Percentiles rank a stretch among this genome's conserved stretches.
These are phyloP conservation scores for Neurospora intermedia DNA, from an alignment of 495 filamentous ascomycete species.

Conservation along the genomic window DNA sequence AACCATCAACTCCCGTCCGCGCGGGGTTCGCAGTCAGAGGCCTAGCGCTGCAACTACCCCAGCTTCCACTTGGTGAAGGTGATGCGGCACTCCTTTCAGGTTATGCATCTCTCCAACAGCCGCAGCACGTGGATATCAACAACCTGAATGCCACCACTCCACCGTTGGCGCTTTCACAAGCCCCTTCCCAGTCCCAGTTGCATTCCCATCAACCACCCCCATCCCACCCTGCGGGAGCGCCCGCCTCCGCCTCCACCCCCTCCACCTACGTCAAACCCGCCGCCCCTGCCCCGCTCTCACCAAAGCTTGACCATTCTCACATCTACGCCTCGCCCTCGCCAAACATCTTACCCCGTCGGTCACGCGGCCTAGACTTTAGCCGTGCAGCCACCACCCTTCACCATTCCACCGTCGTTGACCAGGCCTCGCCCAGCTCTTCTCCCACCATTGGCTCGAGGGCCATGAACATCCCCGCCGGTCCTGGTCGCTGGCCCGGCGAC, in stretches of 20 bases:
- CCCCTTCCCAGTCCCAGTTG: neutral
- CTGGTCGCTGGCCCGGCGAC: slow-evolving; percentile 23
- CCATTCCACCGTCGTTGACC: slow-evolving; percentile 84
- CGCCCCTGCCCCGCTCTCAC: slow-evolving; percentile 51
- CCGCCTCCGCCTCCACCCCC: slow-evolving; percentile 22
- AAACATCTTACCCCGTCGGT: slow-evolving; percentile 75
- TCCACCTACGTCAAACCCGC: slow-evolving; percentile 47
- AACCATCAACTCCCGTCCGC: slow-evolving; percentile 43
- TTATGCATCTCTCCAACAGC: neutral
- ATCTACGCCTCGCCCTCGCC: slow-evolving; percentile 63
- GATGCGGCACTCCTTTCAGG: neutral
- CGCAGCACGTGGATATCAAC: neutral
- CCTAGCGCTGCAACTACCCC: slow-evolving; percentile 64
- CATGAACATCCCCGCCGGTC: slow-evolving; percentile 56
- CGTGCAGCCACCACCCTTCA: slow-evolving; percentile 89
- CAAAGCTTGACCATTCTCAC: slow-evolving; percentile 71
- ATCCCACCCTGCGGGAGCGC: slow-evolving; percentile 5
- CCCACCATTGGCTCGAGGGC: slow-evolving; percentile 71
- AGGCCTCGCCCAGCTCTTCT: slow-evolving; percentile 88
- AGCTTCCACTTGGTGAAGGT: neutral
- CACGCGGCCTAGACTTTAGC: slow-evolving; percentile 84
- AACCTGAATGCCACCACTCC: neutral
- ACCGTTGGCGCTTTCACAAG: neutral
- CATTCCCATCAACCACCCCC: neutral
- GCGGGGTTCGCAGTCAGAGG: slow-evolving; percentile 47